Base-by-base conservation (phyloP, 768 basidiomycete genomes). In the Gymnopilus dilepis region DNA sequence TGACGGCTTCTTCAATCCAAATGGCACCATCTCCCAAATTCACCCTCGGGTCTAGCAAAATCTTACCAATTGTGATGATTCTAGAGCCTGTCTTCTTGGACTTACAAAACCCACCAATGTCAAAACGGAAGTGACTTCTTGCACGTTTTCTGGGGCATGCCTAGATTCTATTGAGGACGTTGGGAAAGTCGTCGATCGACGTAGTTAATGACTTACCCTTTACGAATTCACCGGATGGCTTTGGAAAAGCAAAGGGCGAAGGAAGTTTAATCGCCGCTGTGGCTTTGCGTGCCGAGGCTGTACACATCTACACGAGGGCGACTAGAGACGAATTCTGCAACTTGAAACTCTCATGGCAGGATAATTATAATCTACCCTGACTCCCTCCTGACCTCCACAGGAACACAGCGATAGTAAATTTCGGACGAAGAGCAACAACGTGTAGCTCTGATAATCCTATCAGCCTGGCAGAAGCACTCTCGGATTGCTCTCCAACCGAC, bases 1-100 rank as follows among this genome's bases (percentile, higher is more conserved):
- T 67, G 64, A 56, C 26, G 19, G n/a, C 43, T 47, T 17, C 45
- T 50, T 50, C 26, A 19, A 28, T 28, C 15, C 17, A 30, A 28
- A 28, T 30, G 26, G 47, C 6, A 31, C 17, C n/a, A 50, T 17
- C 17, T 50, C 17, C 28, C 28, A 5, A n/a, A 50, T 30, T 6
- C 15, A 11, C 31, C n/a, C 26, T 28, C 9, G 12, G 24, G 43
- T 24, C 21, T n/a, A n/a, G n/a, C n/a, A n/a, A n/a, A n/a, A n/a
- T n/a, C n/a, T n/a, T n/a, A n/a, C n/a, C n/a, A n/a, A n/a, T n/a
- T n/a, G n/a, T n/a, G n/a, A n/a, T n/a, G n/a, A n/a, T n/a, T n/a
- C n/a, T n/a, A n/a, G n/a, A n/a, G n/a, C n/a, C n/a, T n/a, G n/a
- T n/a, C n/a, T n/a, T n/a, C n/a, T n/a, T n/a, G n/a, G n/a, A n/a